Evolutionary conservation across 2,329 filamentous ascomycete genomes (phyloP).

Genomic region (Ceratocystis harringtonii): DNA sequence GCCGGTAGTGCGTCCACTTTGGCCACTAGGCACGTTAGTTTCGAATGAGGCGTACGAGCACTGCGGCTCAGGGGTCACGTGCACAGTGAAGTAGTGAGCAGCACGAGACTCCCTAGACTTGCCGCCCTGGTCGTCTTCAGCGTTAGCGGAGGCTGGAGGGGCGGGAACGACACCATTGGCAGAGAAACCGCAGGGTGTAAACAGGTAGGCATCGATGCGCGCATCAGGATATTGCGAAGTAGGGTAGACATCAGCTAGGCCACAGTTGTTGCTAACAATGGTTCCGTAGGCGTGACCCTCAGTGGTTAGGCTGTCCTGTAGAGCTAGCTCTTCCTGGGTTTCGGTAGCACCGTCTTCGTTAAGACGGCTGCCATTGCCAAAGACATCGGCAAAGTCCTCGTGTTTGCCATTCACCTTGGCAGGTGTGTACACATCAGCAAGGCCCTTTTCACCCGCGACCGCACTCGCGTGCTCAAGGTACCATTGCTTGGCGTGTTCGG

Average conservation of each 20-base stretch:
- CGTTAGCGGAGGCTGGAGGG: conserved; percentile 36
- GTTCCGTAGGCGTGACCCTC: conserved; percentile 90
- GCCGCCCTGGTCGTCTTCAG: conserved; percentile 18
- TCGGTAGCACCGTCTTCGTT: conserved; percentile 32
- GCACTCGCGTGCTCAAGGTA: conserved; percentile 63
- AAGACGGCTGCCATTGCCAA: conserved; percentile 51
- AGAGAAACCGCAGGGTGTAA: conserved; percentile 92
- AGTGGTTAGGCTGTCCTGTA: conserved; percentile 59
- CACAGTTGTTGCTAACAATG: conserved; percentile 79
- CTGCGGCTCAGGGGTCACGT: conserved; percentile 91
- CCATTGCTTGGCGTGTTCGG: conserved; percentile 55
- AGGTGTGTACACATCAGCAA: conserved; percentile 33
- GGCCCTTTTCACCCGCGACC: conserved; percentile 69
- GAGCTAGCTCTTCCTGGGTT: conserved; percentile 32
- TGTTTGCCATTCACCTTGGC: conserved; percentile 22
- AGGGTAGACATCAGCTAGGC: conserved; percentile 78
- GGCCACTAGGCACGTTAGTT: conserved; percentile 84
- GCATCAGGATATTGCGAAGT: conserved; percentile 78
- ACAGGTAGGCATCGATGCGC: conserved; percentile 87
- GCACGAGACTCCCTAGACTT: conserved; percentile 25
- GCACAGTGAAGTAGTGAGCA: conserved; percentile 93
- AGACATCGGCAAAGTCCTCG: conserved; percentile 62
- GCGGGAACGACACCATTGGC: conserved; percentile 91
- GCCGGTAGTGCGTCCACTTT: conserved; percentile 73
- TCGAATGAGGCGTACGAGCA: conserved; percentile 98